Percentiles rank a stretch among this genome's conserved stretches.
phyloP scores from a whole-genome alignment of 2,329 filamentous ascomycete species.

The Helicocarpus griseus region DNA sequence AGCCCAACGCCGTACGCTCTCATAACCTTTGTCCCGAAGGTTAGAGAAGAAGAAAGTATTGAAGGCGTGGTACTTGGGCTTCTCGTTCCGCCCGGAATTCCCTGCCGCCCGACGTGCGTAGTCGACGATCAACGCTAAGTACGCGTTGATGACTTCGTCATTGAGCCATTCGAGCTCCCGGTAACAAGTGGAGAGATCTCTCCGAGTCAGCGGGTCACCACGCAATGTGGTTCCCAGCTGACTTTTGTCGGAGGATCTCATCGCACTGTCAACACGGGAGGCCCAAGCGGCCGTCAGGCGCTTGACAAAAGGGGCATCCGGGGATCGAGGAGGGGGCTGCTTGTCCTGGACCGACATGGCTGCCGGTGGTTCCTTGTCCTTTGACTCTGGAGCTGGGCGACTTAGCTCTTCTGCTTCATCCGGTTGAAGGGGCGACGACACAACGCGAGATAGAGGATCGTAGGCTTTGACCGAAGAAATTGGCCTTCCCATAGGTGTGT shows the following conservation, averaged over 20 bases:
- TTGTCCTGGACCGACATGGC: neutral
- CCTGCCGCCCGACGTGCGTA: constrained; percentile 25
- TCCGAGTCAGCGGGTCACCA: constrained; percentile 28
- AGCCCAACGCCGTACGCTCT: constrained; percentile 34
- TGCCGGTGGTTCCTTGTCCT: neutral
- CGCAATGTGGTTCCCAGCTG: constrained; percentile 24
- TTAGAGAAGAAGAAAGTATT: constrained; percentile 37
- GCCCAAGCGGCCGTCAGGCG: constrained; percentile 29
- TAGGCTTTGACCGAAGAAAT: constrained; percentile 10
- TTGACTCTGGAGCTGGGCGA: constrained; percentile 3
- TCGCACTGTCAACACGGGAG: constrained; percentile 21
- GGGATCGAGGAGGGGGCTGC: constrained; percentile 7
- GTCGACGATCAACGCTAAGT: constrained; percentile 32
- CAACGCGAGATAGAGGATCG: constrained; percentile 8
- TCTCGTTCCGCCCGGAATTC: constrained; percentile 24
- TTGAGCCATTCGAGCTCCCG: constrained; percentile 33
- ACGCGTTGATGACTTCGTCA: constrained; percentile 39
- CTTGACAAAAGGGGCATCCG: constrained; percentile 24
- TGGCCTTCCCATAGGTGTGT: constrained; percentile 10
- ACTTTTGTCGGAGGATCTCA: constrained; percentile 17
- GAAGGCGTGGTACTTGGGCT: constrained; percentile 35
- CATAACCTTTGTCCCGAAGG: constrained; percentile 31
- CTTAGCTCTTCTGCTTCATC: neutral
- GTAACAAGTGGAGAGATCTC: constrained; percentile 29
- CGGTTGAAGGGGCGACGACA: neutral